Conservation (phyloP, 192 early-diverging fungal species). For the Umbelopsis sp. region DNA sequence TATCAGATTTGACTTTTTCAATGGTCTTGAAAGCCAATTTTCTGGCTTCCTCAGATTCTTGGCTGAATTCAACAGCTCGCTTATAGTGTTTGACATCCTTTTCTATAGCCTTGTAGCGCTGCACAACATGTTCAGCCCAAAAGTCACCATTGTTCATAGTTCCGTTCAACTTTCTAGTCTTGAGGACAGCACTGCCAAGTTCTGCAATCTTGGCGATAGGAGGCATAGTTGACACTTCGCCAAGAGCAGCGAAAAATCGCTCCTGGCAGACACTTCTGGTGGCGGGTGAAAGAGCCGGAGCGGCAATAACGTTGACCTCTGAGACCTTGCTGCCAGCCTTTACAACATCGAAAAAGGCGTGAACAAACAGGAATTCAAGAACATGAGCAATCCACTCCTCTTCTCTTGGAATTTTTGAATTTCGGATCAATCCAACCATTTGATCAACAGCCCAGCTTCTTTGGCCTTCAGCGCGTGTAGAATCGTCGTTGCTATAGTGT, state of each 20-base stretch:
- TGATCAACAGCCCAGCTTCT: slow-evolving; percentile 84
- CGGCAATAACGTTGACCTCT: slow-evolving; percentile 40
- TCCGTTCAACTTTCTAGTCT: slow-evolving; percentile 52
- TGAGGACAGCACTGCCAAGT: slow-evolving; percentile 28
- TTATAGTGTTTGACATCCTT: slow-evolving; percentile 44
- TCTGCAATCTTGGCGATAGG: slow-evolving; percentile 41
- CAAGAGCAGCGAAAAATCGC: slow-evolving; percentile 68
- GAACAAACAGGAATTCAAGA: slow-evolving; percentile 68
- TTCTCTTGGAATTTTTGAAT: slow-evolving; percentile 73
- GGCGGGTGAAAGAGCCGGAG: slow-evolving; percentile 58
- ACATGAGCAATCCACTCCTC: slow-evolving; percentile 73
- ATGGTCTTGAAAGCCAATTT: slow-evolving; percentile 44
- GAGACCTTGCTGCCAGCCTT: slow-evolving; percentile 47
- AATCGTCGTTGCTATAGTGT: slow-evolving; percentile 36
- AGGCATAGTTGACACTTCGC: slow-evolving; percentile 64
- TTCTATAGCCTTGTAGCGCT: slow-evolving; percentile 49
- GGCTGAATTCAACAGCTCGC: slow-evolving; percentile 33
- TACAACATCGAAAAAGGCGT: slow-evolving; percentile 70
- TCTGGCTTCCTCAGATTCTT: slow-evolving; percentile 45
- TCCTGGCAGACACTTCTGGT: slow-evolving; percentile 63
- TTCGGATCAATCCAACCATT: slow-evolving; percentile 75
- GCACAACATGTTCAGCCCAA: slow-evolving; percentile 61
- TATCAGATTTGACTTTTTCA: slow-evolving; percentile 28
- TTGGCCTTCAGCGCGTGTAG: slow-evolving; percentile 51
- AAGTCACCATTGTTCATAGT: slow-evolving; percentile 60